Percentiles rank a stretch among this genome's conserved stretches.
Conservation (phyloP, 2,329 filamentous ascomycete species). For the Phyllosticta capitalensis region DNA sequence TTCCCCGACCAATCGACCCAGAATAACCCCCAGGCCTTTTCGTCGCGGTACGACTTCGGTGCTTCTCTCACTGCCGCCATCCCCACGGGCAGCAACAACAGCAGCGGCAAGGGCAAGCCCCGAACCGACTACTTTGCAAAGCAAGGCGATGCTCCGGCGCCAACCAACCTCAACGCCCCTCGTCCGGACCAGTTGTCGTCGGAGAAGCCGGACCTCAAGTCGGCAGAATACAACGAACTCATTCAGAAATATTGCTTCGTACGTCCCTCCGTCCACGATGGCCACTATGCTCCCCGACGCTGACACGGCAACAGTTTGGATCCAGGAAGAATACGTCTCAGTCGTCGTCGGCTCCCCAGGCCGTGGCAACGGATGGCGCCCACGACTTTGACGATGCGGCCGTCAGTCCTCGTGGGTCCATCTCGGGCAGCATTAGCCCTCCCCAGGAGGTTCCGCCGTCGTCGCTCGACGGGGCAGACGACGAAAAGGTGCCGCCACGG, state of each 20-base stretch:
- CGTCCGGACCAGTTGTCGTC: conserved; percentile 47
- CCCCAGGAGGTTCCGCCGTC: conserved; percentile 17
- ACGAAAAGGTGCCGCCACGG: conserved; percentile 19
- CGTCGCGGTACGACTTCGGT: conserved; percentile 90
- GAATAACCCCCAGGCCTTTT: conserved; percentile 60
- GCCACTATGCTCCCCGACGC: conserved; percentile 25
- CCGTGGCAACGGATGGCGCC: conserved; percentile 21
- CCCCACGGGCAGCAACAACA: conserved; percentile 58
- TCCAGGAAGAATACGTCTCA: conserved; percentile 35
- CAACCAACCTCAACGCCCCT: conserved; percentile 26
- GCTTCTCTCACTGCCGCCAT: conserved; percentile 82
- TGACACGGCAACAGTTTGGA: conserved; percentile 40
- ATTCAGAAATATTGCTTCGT: conserved; percentile 99
- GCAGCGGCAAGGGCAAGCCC: conserved; percentile 33
- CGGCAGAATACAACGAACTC: conserved; percentile 88
- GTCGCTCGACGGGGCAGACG: conserved; percentile 31
- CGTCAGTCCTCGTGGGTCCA: conserved; percentile 26
- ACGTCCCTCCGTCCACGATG: conserved; percentile 43
- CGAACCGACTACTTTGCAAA: conserved; percentile 24
- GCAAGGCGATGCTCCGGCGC: conserved; percentile 23
- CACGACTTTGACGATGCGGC: conserved; percentile 20
- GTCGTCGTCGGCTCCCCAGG: conserved; percentile 13
- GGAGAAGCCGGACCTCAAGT: conserved; percentile 64
- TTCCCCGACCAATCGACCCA: conserved; percentile 43
- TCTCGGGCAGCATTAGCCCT: conserved; percentile 29